Base-by-base conservation (phyloP, 345 rosid species). In the Gossypium ekmanianum region DNA sequence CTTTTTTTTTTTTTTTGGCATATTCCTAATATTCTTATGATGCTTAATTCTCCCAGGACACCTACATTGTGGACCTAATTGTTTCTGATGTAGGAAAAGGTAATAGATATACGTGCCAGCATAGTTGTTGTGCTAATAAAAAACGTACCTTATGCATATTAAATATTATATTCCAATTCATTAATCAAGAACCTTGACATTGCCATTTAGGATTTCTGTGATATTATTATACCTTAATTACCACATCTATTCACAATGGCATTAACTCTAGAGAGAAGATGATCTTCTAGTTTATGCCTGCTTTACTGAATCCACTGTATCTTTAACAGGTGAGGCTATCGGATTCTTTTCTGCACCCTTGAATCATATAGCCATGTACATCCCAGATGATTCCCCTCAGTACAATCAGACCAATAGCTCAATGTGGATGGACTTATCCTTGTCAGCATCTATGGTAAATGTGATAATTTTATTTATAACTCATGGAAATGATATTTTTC, bases 31-130 rank as follows among this genome's bases (percentile, higher is more conserved):
- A 10, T 61, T 34, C 62, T 51, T 26, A 34, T 79, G 65, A 45
- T 62, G 44, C 39, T 74, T 75, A 22, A 62, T 68, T 68, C 82
- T 61, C 80, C 27, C 89, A 94, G 98, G 93, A 88, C 48, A 78
- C 82, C 75, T 89, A 71, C 76, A 44, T 57, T 63, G 56, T 94
- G 84, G 97, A 94, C 81, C 79, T 94, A 75, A 74, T 83, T 26
- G 91, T 92, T 81, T 82, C 88, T 67, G 92, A 91, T 67, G 75
- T 90, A 22, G 95, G 92, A 68, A 92, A 82, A 79, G 97, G 98
- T 94, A 81, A 16, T 61, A 52, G 65, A 71, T 29, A 55, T 57
- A 43, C 65, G 16, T 9, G 4, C n/a, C 11, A 45, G 10, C 73
- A 62, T 76, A 24, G 75, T 41, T 57, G 20, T 57, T 62, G 10